Evolutionary conservation across 2,329 filamentous ascomycete genomes (phyloP).

Genomic region (Pseudogymnoascus sp.): DNA sequence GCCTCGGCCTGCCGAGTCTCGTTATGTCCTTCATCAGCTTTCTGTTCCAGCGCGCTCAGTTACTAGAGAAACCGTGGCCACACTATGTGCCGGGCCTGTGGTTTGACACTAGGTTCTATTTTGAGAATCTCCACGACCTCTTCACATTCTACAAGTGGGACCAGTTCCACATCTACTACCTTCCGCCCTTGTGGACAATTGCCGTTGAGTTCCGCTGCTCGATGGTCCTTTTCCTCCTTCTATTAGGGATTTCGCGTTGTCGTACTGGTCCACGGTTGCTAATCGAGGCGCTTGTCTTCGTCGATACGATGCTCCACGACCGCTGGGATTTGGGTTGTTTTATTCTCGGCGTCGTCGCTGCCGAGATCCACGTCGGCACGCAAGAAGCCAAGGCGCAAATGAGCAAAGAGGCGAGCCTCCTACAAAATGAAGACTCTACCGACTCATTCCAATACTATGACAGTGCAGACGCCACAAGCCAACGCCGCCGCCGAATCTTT

Average conservation of each 20-base stretch:
- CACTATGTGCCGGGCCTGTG: not conserved
- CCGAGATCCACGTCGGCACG: not conserved
- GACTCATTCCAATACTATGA: not conserved
- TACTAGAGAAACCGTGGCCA: not conserved
- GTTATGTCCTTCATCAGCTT: constrained; percentile 34
- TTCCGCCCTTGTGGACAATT: constrained; percentile 31
- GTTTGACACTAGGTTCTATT: not conserved
- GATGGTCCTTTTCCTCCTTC: constrained; percentile 29
- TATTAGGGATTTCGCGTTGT: constrained; percentile 25
- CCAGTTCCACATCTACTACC: constrained; percentile 23
- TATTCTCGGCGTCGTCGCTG: not conserved
- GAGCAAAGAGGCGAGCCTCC: not conserved
- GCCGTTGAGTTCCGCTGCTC: constrained; percentile 31
- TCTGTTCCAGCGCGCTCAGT: constrained; percentile 9
- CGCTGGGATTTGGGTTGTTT: constrained; percentile 3
- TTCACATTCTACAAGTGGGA: constrained; percentile 8
- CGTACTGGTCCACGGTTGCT: not conserved
- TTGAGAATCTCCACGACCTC: not conserved
- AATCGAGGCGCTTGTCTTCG: not conserved
- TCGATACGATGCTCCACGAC: not conserved
- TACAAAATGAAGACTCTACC: not conserved
- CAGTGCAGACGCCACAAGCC: not conserved
- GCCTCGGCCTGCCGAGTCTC: constrained; percentile 40
- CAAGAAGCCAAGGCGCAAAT: not conserved
- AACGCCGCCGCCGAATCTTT: not conserved